Evolutionary conservation across 2,329 filamentous ascomycete species (phyloP).

Genomic region (Diaporthe humulicola): DNA sequence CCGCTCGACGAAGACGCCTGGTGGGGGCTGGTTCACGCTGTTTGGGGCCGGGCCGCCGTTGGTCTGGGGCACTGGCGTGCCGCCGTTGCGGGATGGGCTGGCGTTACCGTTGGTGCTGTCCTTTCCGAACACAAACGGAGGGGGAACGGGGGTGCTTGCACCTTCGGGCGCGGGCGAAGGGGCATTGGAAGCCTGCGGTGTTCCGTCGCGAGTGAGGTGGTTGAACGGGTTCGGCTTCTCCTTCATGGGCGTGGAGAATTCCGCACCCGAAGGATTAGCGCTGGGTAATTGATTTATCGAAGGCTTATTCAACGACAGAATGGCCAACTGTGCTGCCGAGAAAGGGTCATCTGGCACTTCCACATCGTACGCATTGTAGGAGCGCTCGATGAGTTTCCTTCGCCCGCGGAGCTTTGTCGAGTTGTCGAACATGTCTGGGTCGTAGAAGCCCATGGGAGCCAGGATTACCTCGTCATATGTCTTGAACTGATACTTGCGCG

Average conservation of each 20-base stretch:
- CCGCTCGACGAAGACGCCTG: slow-evolving; percentile 65
- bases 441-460: slow-evolving; percentile 95
- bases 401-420: slow-evolving; percentile 83
- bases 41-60: slow-evolving; percentile 54
- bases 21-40: slow-evolving; percentile 47
- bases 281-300: slow-evolving; percentile 59
- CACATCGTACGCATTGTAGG: slow-evolving; percentile 93
- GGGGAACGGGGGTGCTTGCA: slow-evolving; percentile 73
- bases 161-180: slow-evolving; percentile 90
- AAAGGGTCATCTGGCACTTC: slow-evolving; percentile 88
- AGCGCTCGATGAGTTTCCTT: slow-evolving; percentile 85
- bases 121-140: slow-evolving; percentile 69
- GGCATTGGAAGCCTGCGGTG: slow-evolving; percentile 87
- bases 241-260: slow-evolving; percentile 71
- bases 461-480: slow-evolving; percentile 96
- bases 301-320: slow-evolving; percentile 71
- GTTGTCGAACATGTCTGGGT: slow-evolving; percentile 88
- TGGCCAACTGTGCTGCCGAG: slow-evolving; percentile 84
- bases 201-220: slow-evolving; percentile 78
- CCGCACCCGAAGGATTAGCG: slow-evolving; percentile 57
- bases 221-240: slow-evolving; percentile 77
- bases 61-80: slow-evolving; percentile 56
- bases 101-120: slow-evolving; percentile 59
- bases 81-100: slow-evolving; percentile 68
- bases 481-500: slow-evolving; percentile 94